Evolutionary conservation across 306 rosid genomes (phyloP).

Genomic region (Aeschynomene evenia): DNA sequence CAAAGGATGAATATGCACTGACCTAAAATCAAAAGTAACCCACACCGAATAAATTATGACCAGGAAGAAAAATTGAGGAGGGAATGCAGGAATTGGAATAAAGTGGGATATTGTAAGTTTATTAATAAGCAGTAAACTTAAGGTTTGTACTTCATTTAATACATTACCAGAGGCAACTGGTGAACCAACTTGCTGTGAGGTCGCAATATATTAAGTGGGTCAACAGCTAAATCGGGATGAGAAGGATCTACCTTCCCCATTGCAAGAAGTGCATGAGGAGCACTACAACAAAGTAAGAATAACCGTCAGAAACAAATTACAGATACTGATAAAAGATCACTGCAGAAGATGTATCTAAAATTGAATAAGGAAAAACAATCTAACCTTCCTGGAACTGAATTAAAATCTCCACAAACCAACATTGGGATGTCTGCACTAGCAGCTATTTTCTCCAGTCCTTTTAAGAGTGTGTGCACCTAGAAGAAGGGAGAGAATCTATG

Average conservation of each 20-base stretch:
- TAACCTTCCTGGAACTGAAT: conserved; percentile 98
- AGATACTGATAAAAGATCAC: conserved; percentile 1
- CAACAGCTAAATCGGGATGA: conserved; percentile 87
- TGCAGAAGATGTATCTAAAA: neutral
- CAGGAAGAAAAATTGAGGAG: neutral
- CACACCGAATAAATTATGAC: conserved; percentile 18
- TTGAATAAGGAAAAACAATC: conserved; percentile 6
- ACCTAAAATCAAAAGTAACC: conserved; percentile 50
- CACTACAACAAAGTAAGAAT: conserved; percentile 57
- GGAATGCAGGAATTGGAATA: neutral
- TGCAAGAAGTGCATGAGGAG: conserved; percentile 96
- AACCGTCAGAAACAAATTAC: conserved; percentile 29
- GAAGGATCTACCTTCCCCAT: conserved; percentile 90
- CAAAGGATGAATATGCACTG: conserved; percentile 92
- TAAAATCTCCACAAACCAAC: conserved; percentile 99
- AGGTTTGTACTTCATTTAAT: neutral
- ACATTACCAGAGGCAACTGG: conserved; percentile 88
- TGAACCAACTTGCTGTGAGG: conserved; percentile 89
- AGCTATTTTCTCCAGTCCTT: conserved; percentile 98
- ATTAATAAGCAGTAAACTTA: neutral
- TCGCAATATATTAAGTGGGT: conserved; percentile 88
- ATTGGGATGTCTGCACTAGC: conserved; percentile 99
- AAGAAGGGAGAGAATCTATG: conserved; percentile 23
- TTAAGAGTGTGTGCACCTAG: conserved; percentile 91
- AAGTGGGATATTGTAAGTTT: neutral